These are phyloP conservation scores for Citrus trifoliata DNA, from an alignment of 345 rosid genomes.

Conservation along the genomic window DNA sequence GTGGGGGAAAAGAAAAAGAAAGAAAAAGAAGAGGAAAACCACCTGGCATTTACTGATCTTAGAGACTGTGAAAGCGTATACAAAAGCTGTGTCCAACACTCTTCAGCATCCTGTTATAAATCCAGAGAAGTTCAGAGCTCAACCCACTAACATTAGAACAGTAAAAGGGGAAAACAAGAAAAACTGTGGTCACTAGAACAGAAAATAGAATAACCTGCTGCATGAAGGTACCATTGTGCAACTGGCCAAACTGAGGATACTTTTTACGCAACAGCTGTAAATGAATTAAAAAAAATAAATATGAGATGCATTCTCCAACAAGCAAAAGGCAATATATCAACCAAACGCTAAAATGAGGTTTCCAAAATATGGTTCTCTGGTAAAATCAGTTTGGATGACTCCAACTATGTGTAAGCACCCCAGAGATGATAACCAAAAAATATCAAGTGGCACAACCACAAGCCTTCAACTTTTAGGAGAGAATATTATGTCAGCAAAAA, in stretches of 20 bases:
- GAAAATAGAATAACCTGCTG: constrained; percentile 60
- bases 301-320: neutral
- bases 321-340: constrained; percentile 1
- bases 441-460: neutral
- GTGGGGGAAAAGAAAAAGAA: neutral
- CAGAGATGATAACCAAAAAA: neutral
- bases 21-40: constrained; percentile 9
- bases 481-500: neutral
- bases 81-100: constrained; percentile 95
- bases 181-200: neutral
- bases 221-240: constrained; percentile 93
- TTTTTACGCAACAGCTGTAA: constrained; percentile 83
- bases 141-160: constrained; percentile 6
- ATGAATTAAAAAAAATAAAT: neutral
- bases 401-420: neutral
- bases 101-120: constrained; percentile 87
- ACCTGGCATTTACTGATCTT: constrained; percentile 56
- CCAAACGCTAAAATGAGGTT: neutral
- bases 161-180: neutral
- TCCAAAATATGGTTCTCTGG: neutral
- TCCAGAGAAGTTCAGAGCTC: constrained; percentile 11
- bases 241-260: constrained; percentile 90
- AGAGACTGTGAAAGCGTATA: constrained; percentile 93
- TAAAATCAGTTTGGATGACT: neutral
- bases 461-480: neutral